Evolutionary conservation across 2,329 filamentous ascomycete genomes (phyloP), one percentile per base, ranked within the genome.

Genomic region (Fusarium compactum): DNA sequence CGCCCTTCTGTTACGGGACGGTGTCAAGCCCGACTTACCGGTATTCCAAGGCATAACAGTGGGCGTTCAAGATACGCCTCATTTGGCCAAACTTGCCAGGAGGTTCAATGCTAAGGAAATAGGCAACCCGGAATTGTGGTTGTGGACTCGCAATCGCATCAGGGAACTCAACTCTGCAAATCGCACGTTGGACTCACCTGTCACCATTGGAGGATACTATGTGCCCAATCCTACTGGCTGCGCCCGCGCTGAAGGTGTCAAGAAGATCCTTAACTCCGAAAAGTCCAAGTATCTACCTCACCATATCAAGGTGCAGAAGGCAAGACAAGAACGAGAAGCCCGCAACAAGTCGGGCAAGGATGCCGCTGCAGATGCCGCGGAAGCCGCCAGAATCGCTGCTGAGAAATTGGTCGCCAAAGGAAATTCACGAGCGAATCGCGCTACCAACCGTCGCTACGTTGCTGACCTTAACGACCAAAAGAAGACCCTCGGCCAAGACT

Each of bases 201-300:
- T 85, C 18, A 76, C 77, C 20, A 90, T 91, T 46, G 85, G 85
- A 32, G 89, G 89, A 22, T 91, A 91, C 75, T 98, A 98, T 77
- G 93, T 98, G 43, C 90, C 93, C 0, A 99, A 98, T 72, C 67
- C 86, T 1, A 94, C 94, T 12, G 96, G 96, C 34, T 92, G 90
- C 73, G 96, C 96, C 60, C 89, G 96, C 60, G 98, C 96, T 0
- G 95, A 99, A 82, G 95, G 94, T 29, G 90, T 94, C 76, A 95
- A 97, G 84, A 97, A 95, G 84, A 98, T 99, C 60, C 87, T 97
- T 67, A 97, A 99, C 79, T 93, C 94, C 1, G 96, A 99, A 80
- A 99, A 99, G 84, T 97, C 95, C 29, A 97, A 98, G 78, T 99
- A 99, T 78, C 87, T 99, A 10, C 96, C 96, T 43, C 96, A 99